Evolutionary conservation across 2,329 filamentous ascomycete genomes (phyloP), one percentile per base, ranked within the genome.

Genomic region (Fusarium compactum): DNA sequence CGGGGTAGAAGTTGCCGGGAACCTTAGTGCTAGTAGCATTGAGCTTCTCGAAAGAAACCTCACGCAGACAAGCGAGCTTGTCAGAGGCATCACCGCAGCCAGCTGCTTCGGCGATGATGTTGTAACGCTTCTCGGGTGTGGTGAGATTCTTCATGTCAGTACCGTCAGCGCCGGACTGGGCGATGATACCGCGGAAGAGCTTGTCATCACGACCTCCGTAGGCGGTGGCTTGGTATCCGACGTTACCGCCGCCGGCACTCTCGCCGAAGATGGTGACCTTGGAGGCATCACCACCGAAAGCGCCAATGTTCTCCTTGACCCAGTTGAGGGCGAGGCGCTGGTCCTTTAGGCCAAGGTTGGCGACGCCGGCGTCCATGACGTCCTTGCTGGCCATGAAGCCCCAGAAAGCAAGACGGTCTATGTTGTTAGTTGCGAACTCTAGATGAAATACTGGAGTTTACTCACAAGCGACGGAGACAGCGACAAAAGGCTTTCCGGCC

Each of bases 141-240:
- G 68, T 71, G 1, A 69, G 41, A 8, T 71, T 71, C 53, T 71
- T 71, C 68, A 71, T 71, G 16, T 71, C 59, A 4, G 60, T 71
- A 5, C 81, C 70, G 3, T 80, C 78, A 18, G 77, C 78, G 7
- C 85, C 85, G 4, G 82, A 85, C 64, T 89, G 76, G 41, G 82
- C 77, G 38, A 89, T 87, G 5, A 82, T 85, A n/a, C 78, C 83
- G 3, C 84, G 80, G 75, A 89, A 90, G 0, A 90, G 80, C 2
- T 79, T 78, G 59, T 89, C 86, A 53, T 89, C 82, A 46, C 83
- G 75, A 3, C 86, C 86, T 18, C 82, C 82, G 65, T 86, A 87
- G 1, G 85, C 85, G 10, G 84, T 76, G 2, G 85, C 79, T 24
- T 88, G 86, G 18, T 80, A 78, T 3, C 82, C 83, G 1, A 88